phyloP scores from a whole-genome alignment of 106 monocot species.

The Cymbidium sinense region DNA sequence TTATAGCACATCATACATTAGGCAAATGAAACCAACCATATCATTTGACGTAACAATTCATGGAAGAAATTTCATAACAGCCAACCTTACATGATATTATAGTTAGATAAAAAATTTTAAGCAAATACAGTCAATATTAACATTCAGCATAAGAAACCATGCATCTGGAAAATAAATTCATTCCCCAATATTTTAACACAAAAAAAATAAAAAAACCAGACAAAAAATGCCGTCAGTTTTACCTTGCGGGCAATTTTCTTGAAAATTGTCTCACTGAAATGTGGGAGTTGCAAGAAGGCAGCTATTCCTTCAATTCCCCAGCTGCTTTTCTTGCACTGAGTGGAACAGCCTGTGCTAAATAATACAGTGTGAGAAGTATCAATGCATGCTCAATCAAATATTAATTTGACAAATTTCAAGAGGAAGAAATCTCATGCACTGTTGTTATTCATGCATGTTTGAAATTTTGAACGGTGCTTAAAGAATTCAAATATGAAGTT shows the following conservation, averaged over 20 bases:
- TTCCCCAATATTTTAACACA: background rate
- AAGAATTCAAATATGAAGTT: background rate
- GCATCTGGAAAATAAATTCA: background rate
- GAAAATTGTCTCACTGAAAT: slow-evolving; percentile 66
- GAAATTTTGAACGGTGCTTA: background rate
- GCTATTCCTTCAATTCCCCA: slow-evolving; percentile 80
- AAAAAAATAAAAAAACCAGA: background rate
- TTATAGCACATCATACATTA: background rate
- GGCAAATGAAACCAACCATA: background rate
- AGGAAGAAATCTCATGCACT: background rate
- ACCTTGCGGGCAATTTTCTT: slow-evolving; percentile 88
- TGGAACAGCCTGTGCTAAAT: slow-evolving; percentile 68
- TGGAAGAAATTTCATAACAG: background rate
- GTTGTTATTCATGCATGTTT: background rate
- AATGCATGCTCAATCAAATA: background rate
- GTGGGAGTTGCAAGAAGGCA: slow-evolving; percentile 91
- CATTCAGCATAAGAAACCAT: background rate
- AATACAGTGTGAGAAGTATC: background rate
- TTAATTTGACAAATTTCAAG: background rate
- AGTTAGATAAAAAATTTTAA: background rate
- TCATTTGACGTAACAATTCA: background rate
- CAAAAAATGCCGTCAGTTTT: background rate
- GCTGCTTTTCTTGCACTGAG: slow-evolving; percentile 77
- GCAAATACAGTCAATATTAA: background rate
- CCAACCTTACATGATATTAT: background rate